These are phyloP conservation scores for Mycena amicta DNA, from an alignment of 768 basidiomycete species.

Conservation along the genomic window DNA sequence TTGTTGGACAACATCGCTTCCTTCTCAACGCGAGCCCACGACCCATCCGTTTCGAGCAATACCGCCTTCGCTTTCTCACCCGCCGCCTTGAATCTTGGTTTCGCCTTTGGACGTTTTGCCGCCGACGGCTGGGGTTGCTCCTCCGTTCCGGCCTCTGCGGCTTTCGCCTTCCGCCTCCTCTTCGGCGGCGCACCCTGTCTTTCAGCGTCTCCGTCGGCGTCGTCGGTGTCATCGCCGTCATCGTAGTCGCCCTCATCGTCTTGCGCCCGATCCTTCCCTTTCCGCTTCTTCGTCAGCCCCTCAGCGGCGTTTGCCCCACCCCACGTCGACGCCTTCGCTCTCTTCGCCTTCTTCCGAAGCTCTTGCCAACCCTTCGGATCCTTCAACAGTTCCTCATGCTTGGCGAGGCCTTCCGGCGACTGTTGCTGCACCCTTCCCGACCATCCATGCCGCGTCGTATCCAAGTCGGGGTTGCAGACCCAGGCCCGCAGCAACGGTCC, in stretches of 20 bases:
- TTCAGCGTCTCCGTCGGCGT: neutral
- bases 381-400: neutral
- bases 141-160: neutral
- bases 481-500: too few relatives aligned
- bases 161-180: neutral
- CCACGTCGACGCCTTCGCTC: neutral
- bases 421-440: neutral
- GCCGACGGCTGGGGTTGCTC: neutral
- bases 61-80: neutral
- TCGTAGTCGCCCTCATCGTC: neutral
- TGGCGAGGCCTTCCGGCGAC: neutral
- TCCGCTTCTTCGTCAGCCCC: neutral
- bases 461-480: too few relatives aligned
- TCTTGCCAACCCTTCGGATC: neutral
- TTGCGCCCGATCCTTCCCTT: too few relatives aligned
- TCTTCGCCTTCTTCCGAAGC: neutral
- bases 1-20: neutral
- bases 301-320: neutral
- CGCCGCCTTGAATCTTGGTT: neutral
- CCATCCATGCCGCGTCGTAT: neutral
- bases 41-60: neutral
- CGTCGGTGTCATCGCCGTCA: neutral
- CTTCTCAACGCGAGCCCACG: neutral
- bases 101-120: neutral
- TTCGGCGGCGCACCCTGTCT: neutral